A percentile compares a stretch with the other conserved stretches of the same genome.
Evolutionary conservation across 106 monocot genomes (phyloP).

Genomic region (Allium sativum): DNA sequence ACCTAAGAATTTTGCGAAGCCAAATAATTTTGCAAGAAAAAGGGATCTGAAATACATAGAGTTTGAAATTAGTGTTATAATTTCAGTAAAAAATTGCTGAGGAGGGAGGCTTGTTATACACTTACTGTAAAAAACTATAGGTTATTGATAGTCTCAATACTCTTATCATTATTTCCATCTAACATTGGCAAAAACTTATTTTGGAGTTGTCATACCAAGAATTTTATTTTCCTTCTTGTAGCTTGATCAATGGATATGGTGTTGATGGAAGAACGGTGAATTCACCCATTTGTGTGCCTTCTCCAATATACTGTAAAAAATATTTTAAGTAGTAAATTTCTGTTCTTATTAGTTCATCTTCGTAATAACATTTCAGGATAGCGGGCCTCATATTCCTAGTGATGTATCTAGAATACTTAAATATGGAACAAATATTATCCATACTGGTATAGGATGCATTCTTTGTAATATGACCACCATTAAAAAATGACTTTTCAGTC

Average conservation of each 20-base stretch:
- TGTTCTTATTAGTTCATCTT: not conserved
- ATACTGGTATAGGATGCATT: conserved; percentile 42
- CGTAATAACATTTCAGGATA: conserved; percentile 29
- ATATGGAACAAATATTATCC: conserved; percentile 86
- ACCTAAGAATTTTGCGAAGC: no score
- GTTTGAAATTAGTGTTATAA: no score
- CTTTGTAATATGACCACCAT: not conserved
- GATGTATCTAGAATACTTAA: conserved; percentile 93
- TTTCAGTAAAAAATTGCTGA: no score
- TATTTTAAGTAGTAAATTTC: no score
- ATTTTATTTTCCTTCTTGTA: conserved; percentile 17
- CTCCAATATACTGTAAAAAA: no score
- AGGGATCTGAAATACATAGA: no score
- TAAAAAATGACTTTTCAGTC: conserved; percentile 2
- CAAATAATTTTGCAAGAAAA: no score
- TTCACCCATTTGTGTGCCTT: conserved; percentile 29
- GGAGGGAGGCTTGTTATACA: no score
- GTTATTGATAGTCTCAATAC: no score
- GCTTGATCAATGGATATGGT: conserved; percentile 73
- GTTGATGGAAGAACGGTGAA: conserved; percentile 72
- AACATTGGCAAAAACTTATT: not conserved
- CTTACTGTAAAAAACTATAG: no score
- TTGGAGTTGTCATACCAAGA: not conserved
- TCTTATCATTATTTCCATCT: no score
- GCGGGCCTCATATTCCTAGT: conserved; percentile 84